phyloP scores from a whole-genome alignment of 345 rosid genomes.

The Rubroshorea leprosula region DNA sequence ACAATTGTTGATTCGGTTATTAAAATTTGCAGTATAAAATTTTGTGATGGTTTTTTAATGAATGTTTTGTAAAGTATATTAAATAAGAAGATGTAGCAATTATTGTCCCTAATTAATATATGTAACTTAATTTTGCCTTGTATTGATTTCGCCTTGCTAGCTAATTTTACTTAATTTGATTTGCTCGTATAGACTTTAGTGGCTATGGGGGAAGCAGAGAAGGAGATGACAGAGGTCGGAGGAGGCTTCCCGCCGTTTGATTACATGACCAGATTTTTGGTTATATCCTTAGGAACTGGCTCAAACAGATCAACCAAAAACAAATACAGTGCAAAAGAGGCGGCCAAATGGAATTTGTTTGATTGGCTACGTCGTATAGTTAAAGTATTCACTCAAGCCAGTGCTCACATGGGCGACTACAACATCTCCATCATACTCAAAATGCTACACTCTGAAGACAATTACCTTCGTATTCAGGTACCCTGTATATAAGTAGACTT shows the following conservation, averaged over 20 bases:
- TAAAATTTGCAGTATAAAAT: too few relatives aligned
- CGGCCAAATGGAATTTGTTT: constrained; percentile 56
- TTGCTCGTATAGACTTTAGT: constrained; percentile 15
- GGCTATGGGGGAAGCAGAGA: constrained; percentile 37
- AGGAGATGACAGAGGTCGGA: constrained; percentile 24
- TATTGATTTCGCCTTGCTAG: too few relatives aligned
- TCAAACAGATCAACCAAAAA: constrained; percentile 22
- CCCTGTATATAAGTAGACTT: not conserved
- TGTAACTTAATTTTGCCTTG: too few relatives aligned
- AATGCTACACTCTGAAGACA: constrained; percentile 31
- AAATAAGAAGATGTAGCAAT: too few relatives aligned
- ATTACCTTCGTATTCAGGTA: constrained; percentile 29
- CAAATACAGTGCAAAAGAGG: constrained; percentile 35
- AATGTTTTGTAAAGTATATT: too few relatives aligned
- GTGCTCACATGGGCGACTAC: constrained; percentile 55
- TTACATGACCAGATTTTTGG: constrained; percentile 33
- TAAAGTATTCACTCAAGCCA: constrained; percentile 53
- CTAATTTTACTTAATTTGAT: not conserved
- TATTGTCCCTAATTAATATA: too few relatives aligned
- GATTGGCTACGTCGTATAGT: constrained; percentile 54
- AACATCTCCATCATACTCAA: constrained; percentile 43
- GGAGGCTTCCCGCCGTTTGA: constrained; percentile 43
- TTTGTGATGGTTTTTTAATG: too few relatives aligned
- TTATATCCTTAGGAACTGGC: constrained; percentile 63
- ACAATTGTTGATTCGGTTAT: too few relatives aligned